A percentile compares a stretch with the other conserved stretches of the same genome.
phyloP scores from a whole-genome alignment of 768 basidiomycete species.

The Panaeolus papilionaceus region DNA sequence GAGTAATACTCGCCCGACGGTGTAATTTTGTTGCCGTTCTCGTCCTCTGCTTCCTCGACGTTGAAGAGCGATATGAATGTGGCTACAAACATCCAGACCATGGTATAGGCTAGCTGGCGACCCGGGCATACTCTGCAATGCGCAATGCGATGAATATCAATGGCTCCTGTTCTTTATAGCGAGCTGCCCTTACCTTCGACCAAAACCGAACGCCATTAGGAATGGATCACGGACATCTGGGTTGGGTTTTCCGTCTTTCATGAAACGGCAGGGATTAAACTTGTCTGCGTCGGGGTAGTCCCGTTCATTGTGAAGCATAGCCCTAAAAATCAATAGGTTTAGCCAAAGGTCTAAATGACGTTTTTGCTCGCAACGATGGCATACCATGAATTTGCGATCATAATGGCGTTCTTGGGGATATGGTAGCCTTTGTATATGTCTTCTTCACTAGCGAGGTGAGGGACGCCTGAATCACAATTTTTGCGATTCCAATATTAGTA shows the following conservation, averaged over 20 bases:
- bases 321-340: not conserved
- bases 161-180: too few relatives aligned
- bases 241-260: slow-evolving; percentile 34
- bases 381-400: slow-evolving; percentile 44
- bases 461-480: slow-evolving; percentile 27
- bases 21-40: slow-evolving; percentile 31
- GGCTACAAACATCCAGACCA: slow-evolving; percentile 33
- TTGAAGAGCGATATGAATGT: slow-evolving; percentile 22
- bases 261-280: slow-evolving; percentile 49
- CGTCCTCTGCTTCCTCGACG: slow-evolving; percentile 30
- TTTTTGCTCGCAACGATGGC: not conserved
- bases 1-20: slow-evolving; percentile 26
- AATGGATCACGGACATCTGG: slow-evolving; percentile 31
- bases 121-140: slow-evolving; percentile 31
- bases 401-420: slow-evolving; percentile 35
- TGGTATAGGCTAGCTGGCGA: slow-evolving; percentile 31
- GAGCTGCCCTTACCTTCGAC: slow-evolving; percentile 28
- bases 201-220: slow-evolving; percentile 40
- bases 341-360: too few relatives aligned
- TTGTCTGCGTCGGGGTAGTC: slow-evolving; percentile 44
- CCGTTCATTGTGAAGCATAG: slow-evolving; percentile 30
- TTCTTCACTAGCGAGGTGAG: slow-evolving; percentile 42
- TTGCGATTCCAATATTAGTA: too few relatives aligned
- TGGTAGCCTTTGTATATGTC: slow-evolving; percentile 45
- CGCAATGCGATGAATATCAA: too few relatives aligned